phyloP scores from a whole-genome alignment of 257 asterid genomes.

The Penstemon davidsonii region DNA sequence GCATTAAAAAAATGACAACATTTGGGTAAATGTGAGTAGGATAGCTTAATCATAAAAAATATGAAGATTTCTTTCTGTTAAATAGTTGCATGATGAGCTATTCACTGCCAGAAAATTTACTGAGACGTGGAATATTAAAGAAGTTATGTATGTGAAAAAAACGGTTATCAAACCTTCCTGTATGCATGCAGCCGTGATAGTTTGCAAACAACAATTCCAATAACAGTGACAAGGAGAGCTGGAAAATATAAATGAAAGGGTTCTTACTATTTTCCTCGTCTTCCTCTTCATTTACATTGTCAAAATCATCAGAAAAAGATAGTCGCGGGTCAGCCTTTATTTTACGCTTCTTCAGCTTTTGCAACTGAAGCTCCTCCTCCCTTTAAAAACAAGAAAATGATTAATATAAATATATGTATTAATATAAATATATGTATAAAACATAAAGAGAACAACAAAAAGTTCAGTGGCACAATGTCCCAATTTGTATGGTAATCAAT shows the following conservation, averaged over 20 bases:
- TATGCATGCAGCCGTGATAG: not conserved
- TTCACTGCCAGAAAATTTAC: not conserved
- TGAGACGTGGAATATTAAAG: not conserved
- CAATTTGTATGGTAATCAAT: not conserved
- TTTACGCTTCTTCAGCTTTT: slow-evolving; percentile 85
- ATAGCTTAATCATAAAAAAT: not conserved
- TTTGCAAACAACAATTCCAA: slow-evolving; percentile 2
- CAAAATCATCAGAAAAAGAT: slow-evolving; percentile 87
- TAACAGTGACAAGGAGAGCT: slow-evolving; percentile 14
- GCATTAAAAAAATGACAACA: not conserved
- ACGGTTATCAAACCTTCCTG: not conserved
- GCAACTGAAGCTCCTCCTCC: slow-evolving; percentile 96
- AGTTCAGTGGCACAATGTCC: not conserved
- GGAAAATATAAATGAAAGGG: not conserved
- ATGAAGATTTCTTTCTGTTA: no score
- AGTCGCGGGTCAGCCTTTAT: slow-evolving; percentile 88
- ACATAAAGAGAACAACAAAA: not conserved
- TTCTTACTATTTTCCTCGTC: slow-evolving; percentile 64
- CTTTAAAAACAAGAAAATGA: slow-evolving; percentile 36
- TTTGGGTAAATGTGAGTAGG: not conserved
- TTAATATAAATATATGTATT: not conserved
- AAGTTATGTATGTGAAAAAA: not conserved
- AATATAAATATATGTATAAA: not conserved
- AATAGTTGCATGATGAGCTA: not conserved
- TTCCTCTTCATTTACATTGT: slow-evolving; percentile 71